Conservation (phyloP, 2,329 filamentous ascomycete species). For the Grosmannia clavigera region DNA sequence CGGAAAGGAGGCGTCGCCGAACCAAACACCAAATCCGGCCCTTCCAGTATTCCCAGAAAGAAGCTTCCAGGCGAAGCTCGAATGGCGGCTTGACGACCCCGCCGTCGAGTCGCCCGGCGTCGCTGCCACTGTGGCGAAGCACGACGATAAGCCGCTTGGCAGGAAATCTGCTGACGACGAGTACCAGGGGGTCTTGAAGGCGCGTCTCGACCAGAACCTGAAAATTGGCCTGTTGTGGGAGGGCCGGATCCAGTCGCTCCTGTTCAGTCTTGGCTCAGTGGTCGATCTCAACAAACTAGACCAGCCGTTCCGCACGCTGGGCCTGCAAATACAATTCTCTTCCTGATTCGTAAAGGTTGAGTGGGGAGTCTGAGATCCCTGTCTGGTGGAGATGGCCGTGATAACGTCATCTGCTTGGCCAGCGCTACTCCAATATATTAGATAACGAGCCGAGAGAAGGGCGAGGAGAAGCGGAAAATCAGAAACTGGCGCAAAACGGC, state of each 20-base stretch:
- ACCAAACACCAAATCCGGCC: neutral
- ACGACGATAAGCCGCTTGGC: slow-evolving; percentile 5
- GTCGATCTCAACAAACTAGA: slow-evolving; percentile 68
- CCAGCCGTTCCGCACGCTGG: slow-evolving; percentile 64
- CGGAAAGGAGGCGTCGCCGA: neutral
- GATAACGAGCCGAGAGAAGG: neutral
- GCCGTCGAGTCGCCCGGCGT: neutral
- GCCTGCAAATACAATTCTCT: slow-evolving; percentile 72
- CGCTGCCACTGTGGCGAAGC: neutral
- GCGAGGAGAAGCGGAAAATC: neutral
- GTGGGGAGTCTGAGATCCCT: neutral
- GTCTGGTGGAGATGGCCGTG: neutral
- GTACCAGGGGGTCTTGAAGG: slow-evolving; percentile 79
- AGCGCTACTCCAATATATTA: neutral
- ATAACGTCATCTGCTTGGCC: neutral
- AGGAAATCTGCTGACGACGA: slow-evolving; percentile 40
- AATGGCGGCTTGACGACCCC: slow-evolving; percentile 30
- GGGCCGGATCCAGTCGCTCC: slow-evolving; percentile 77
- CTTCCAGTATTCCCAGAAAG: slow-evolving; percentile 12
- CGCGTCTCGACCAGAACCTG: slow-evolving; percentile 77
- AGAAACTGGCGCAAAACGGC: neutral
- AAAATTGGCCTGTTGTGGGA: slow-evolving; percentile 85
- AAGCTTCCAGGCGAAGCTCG: slow-evolving; percentile 37
- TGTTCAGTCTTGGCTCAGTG: slow-evolving; percentile 81
- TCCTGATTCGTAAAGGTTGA: slow-evolving; percentile 35